Conservation (phyloP, 768 basidiomycete genomes). For the Mycena capillaripes region DNA sequence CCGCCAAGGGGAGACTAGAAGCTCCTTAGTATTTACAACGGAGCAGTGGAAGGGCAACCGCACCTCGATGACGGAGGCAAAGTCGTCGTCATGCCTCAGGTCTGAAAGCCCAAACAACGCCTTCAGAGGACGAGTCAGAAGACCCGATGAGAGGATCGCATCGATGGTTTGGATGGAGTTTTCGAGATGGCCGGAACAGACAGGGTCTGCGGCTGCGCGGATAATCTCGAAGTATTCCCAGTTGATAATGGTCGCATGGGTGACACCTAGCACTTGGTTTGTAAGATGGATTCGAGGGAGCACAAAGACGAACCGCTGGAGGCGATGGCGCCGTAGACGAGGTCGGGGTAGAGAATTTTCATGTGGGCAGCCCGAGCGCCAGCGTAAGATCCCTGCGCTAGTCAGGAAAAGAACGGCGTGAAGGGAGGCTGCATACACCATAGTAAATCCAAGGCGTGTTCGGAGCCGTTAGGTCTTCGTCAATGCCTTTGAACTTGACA, state of each 20-base stretch:
- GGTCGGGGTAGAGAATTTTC: slow-evolving; percentile 86
- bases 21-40: slow-evolving; percentile 6
- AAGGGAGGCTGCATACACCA: slow-evolving; percentile 65
- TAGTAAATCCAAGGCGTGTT: slow-evolving; percentile 93
- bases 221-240: slow-evolving; percentile 94
- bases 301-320: slow-evolving; percentile 72
- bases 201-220: slow-evolving; percentile 73
- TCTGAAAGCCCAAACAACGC: slow-evolving; percentile 80
- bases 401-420: slow-evolving; percentile 12
- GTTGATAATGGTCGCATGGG: slow-evolving; percentile 84
- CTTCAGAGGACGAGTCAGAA: slow-evolving; percentile 70
- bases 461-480: slow-evolving; percentile 79
- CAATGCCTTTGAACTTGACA: slow-evolving; percentile 80
- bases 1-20: slow-evolving; percentile 69
- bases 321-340: slow-evolving; percentile 93
- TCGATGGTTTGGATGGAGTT: slow-evolving; percentile 75
- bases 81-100: slow-evolving; percentile 83
- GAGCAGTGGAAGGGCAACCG: slow-evolving; percentile 35
- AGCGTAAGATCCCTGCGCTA: slow-evolving; percentile 85
- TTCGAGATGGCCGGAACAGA: slow-evolving; percentile 71
- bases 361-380: slow-evolving; percentile 96
- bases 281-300: background rate
- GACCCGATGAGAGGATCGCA: slow-evolving; percentile 62
- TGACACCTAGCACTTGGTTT: slow-evolving; percentile 69
- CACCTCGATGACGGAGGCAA: slow-evolving; percentile 77